Conservation (phyloP, 2,329 filamentous ascomycete species). For the Amesomyces nigricolor region DNA sequence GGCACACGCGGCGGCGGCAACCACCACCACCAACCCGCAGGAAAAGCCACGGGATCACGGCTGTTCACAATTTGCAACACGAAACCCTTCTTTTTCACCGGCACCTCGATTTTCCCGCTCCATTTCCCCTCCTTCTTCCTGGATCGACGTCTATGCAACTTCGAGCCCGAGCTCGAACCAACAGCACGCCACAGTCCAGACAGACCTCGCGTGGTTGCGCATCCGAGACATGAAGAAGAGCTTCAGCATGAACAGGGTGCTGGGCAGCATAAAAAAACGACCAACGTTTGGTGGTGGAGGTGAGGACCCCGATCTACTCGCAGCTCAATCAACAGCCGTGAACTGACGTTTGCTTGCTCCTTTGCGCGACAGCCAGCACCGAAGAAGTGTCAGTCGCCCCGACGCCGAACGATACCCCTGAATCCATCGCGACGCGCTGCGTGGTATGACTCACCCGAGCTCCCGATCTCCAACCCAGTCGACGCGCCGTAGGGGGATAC, state of each 20-base stretch:
- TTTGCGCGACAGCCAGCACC: slow-evolving; percentile 12
- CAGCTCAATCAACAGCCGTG: too few relatives aligned
- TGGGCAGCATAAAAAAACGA: slow-evolving; percentile 49
- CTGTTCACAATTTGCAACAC: neutral
- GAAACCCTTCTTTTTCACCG: neutral
- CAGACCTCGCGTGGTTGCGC: neutral
- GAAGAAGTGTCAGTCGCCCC: slow-evolving; percentile 27
- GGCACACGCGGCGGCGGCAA: neutral
- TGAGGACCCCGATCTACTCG: neutral
- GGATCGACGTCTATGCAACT: neutral
- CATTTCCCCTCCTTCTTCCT: neutral
- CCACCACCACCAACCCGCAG: neutral
- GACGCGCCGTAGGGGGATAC: neutral
- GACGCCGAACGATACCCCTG: slow-evolving; percentile 52
- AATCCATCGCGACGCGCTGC: slow-evolving; percentile 58
- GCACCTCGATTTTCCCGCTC: neutral
- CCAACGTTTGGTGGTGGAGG: slow-evolving; percentile 28
- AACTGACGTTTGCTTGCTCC: slow-evolving; percentile 10
- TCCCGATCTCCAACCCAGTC: slow-evolving; percentile 1
- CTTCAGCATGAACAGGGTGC: slow-evolving; percentile 51
- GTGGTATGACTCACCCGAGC: slow-evolving; percentile 50
- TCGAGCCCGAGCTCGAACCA: neutral
- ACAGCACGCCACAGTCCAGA: neutral
- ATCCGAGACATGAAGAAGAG: slow-evolving; percentile 39
- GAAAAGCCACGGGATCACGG: slow-evolving; percentile 2